Evolutionary conservation across 164 flowering plant species (phyloP).

Genomic region (Umbilicus rupestris): DNA sequence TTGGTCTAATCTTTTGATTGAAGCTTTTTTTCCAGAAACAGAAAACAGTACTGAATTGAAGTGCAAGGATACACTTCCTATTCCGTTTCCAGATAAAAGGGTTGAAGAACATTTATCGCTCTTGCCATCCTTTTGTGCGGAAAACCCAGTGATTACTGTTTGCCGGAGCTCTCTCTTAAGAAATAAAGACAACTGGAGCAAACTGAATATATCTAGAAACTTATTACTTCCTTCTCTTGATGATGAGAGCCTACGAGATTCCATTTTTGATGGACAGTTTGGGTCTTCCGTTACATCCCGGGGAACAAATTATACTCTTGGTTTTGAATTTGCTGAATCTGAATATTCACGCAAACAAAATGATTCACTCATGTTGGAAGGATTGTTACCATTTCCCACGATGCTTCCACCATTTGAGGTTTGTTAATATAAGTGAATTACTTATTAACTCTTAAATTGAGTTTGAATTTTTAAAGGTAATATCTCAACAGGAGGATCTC

Average conservation of each 20-base stretch:
- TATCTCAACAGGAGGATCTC: conserved; percentile 48
- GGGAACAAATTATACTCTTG: conserved; percentile 57
- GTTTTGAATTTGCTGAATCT: conserved; percentile 53
- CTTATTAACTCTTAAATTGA: neutral
- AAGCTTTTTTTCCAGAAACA: conserved; percentile 31
- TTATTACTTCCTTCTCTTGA: conserved; percentile 61
- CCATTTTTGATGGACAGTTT: conserved; percentile 36
- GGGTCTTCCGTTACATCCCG: conserved; percentile 15
- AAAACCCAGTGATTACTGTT: conserved; percentile 70
- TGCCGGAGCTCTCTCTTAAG: conserved; percentile 35
- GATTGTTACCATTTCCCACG: conserved; percentile 77
- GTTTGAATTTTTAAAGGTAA: conserved; percentile 5
- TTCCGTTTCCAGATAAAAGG: conserved; percentile 8
- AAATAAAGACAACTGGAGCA: conserved; percentile 35
- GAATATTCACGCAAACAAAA: conserved; percentile 31
- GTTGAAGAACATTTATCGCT: conserved; percentile 17
- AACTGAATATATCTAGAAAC: conserved; percentile 47
- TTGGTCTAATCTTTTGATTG: conserved; percentile 51
- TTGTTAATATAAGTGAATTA: neutral
- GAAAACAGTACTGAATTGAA: conserved; percentile 9
- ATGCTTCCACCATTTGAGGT: conserved; percentile 82
- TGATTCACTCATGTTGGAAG: conserved; percentile 41
- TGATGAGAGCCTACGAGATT: conserved; percentile 55
- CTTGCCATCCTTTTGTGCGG: conserved; percentile 41
- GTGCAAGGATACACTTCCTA: conserved; percentile 12